Conservation (phyloP, 345 rosid species). For the Eucalyptus marginata region DNA sequence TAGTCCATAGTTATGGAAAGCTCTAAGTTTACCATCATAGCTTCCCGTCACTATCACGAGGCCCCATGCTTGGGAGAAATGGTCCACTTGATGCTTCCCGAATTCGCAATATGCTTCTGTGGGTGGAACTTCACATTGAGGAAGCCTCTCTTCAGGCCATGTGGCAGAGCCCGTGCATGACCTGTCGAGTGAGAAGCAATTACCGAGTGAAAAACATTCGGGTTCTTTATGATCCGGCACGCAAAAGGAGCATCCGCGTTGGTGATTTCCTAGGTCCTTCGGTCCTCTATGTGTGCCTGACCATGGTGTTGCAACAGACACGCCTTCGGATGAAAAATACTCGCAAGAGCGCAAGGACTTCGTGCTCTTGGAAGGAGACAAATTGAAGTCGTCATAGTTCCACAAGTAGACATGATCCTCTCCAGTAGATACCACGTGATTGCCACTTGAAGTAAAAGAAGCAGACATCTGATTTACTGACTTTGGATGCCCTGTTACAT, state of each 20-base stretch:
- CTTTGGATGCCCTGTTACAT: constrained; percentile 37
- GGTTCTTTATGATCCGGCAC: constrained; percentile 8
- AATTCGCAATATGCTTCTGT: not conserved
- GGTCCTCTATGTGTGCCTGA: constrained; percentile 12
- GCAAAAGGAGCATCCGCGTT: not conserved
- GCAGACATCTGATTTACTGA: constrained; percentile 73
- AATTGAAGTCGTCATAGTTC: constrained; percentile 29
- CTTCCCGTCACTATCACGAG: constrained; percentile 72
- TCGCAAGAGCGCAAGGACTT: constrained; percentile 53
- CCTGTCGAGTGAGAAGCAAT: constrained; percentile 45
- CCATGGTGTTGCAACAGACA: constrained; percentile 65
- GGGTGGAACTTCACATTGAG: constrained; percentile 10
- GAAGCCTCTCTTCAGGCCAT: constrained; percentile 94
- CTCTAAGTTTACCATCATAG: constrained; percentile 56
- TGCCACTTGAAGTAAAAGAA: constrained; percentile 55
- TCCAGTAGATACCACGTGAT: constrained; percentile 68
- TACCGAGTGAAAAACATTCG: constrained; percentile 31
- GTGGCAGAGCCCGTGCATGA: constrained; percentile 50
- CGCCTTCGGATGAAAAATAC: constrained; percentile 51
- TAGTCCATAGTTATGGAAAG: constrained; percentile 71
- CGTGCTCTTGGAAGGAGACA: constrained; percentile 15
- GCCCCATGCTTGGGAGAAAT: constrained; percentile 41
- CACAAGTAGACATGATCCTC: constrained; percentile 74
- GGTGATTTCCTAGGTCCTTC: not conserved
- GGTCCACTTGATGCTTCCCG: not conserved